Evolutionary conservation across 768 basidiomycete species (phyloP).

Genomic region (Pulveroboletus sp.): DNA sequence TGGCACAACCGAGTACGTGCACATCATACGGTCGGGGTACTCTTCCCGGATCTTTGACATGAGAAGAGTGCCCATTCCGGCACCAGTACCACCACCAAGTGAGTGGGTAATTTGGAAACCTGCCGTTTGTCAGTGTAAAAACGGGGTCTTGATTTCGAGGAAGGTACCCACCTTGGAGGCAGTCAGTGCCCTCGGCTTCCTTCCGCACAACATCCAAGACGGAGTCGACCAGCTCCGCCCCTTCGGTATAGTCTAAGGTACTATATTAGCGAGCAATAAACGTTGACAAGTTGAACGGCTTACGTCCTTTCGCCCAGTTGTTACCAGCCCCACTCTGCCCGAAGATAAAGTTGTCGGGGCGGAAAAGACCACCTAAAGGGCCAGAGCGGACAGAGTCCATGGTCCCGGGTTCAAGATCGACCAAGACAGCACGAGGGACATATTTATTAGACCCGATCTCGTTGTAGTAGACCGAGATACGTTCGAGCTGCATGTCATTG

Average conservation of each 20-base stretch:
- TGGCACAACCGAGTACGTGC: slow-evolving; percentile 98
- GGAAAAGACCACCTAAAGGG: slow-evolving; percentile 89
- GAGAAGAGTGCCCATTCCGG: slow-evolving; percentile 98
- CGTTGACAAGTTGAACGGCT: slow-evolving; percentile 35
- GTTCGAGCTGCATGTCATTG: slow-evolving; percentile 94
- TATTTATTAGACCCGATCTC: slow-evolving; percentile 95
- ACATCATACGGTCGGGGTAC: slow-evolving; percentile 99
- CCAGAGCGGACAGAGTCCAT: slow-evolving; percentile 93
- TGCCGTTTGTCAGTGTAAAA: slow-evolving; percentile 26
- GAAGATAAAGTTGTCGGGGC: slow-evolving; percentile 98
- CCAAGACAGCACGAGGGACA: slow-evolving; percentile 95
- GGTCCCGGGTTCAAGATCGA: slow-evolving; percentile 97
- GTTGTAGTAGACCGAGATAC: slow-evolving; percentile 98
- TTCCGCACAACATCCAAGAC: slow-evolving; percentile 98
- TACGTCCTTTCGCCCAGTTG: slow-evolving; percentile 99
- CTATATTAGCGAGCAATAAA: neutral
- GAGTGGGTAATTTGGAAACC: slow-evolving; percentile 99
- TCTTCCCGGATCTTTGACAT: slow-evolving; percentile 99
- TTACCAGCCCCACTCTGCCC: slow-evolving; percentile 98
- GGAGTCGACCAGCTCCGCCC: slow-evolving; percentile 97
- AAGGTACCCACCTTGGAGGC: slow-evolving; percentile 82
- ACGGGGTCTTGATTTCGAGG: neutral
- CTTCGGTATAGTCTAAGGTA: slow-evolving; percentile 75
- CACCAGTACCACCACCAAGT: slow-evolving; percentile 98
- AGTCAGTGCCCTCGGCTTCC: slow-evolving; percentile 97